Percentiles rank a stretch among this genome's conserved stretches.
These are phyloP conservation scores for Colletotrichum sp. DNA, from an alignment of 2,329 filamentous ascomycete species.

Conservation along the genomic window DNA sequence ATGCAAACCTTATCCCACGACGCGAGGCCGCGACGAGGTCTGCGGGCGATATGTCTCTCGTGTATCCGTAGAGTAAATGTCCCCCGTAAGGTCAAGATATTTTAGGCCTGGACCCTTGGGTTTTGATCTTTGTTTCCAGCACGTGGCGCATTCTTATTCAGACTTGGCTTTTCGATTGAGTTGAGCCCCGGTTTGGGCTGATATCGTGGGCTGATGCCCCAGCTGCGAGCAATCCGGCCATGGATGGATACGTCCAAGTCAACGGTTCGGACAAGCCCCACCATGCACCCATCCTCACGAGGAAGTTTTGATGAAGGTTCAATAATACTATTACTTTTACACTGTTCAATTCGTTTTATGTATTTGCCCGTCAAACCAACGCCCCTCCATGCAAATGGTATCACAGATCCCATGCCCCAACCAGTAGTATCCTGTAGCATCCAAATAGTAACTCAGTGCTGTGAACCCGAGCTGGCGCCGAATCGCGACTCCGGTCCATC, in stretches of 20 bases:
- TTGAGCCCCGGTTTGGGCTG: background rate
- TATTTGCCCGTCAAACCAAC: background rate
- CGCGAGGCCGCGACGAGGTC: background rate
- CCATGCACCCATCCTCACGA: background rate
- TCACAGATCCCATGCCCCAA: background rate
- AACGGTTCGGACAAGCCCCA: background rate
- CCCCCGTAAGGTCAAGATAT: background rate
- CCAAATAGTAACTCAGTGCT: background rate
- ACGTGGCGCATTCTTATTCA: background rate
- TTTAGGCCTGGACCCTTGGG: background rate
- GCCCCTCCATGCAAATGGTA: background rate
- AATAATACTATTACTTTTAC: background rate
- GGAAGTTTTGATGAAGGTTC: background rate
- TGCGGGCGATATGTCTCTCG: background rate
- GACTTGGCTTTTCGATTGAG: background rate
- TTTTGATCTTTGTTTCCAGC: background rate
- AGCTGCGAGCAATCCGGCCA: background rate
- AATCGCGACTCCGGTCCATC: background rate
- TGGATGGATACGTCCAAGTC: background rate
- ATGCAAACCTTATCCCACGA: background rate
- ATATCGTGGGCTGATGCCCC: background rate
- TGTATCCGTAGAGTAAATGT: too few species aligned
- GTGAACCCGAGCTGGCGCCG: background rate
- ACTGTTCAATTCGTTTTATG: background rate
- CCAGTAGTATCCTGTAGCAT: background rate